Conservation (phyloP, 192 early-diverging fungal species). For the Coemansia sp. region DNA sequence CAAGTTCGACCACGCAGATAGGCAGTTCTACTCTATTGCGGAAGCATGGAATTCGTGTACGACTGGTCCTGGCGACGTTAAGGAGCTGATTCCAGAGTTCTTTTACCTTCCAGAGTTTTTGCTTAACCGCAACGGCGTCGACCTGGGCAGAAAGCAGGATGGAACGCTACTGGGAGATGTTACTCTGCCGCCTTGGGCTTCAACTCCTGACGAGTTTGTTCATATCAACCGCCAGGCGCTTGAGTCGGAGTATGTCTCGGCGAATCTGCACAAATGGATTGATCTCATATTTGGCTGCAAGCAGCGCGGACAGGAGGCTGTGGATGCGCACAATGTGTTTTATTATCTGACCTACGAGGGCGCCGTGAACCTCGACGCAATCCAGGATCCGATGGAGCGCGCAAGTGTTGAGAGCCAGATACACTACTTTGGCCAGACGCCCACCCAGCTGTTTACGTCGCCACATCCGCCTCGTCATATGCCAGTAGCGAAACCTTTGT, state of each 20-base stretch:
- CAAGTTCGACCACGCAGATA: conserved; percentile 81
- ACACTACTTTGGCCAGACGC: conserved; percentile 97
- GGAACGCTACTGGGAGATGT: conserved; percentile 65
- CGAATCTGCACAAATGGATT: conserved; percentile 89
- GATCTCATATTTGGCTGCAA: conserved; percentile 97
- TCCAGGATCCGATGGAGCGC: conserved; percentile 86
- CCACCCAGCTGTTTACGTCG: conserved; percentile 80
- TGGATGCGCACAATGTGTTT: conserved; percentile 88
- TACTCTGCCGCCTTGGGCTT: conserved; percentile 83
- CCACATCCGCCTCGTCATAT: conserved; percentile 67
- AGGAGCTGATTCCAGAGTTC: conserved; percentile 95
- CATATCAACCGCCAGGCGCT: conserved; percentile 72
- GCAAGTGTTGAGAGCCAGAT: conserved; percentile 90
- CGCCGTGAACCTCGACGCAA: conserved; percentile 87
- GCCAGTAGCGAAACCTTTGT: conserved; percentile 11
- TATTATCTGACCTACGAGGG: conserved; percentile 97
- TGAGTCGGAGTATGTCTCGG: conserved; percentile 85
- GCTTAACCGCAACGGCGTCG: conserved; percentile 66
- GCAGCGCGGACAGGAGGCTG: conserved; percentile 83
- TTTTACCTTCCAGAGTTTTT: conserved; percentile 94
- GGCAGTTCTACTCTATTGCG: conserved; percentile 73
- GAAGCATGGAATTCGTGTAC: conserved; percentile 75
- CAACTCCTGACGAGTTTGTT: conserved; percentile 78
- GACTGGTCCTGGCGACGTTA: conserved; percentile 78
- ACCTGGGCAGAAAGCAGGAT: conserved; percentile 61